Evolutionary conservation across 2,329 filamentous ascomycete genomes (phyloP).

Genomic region (Beauveria medogensis): DNA sequence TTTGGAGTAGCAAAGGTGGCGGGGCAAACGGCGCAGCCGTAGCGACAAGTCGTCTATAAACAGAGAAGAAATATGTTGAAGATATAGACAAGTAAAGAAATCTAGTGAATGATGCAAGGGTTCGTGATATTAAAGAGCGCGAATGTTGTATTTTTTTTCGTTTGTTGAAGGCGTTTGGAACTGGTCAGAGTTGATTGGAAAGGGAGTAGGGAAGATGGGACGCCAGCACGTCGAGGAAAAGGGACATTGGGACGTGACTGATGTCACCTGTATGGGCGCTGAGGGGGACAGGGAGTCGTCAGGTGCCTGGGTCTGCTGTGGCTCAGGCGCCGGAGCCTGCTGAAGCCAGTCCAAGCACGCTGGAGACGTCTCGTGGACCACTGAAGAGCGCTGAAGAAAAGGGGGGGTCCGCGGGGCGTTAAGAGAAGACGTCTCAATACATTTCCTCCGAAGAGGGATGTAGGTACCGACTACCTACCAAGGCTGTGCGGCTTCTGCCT

Average conservation of each 20-base stretch:
- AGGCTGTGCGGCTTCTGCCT: too few relatives aligned
- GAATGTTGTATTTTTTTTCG: neutral
- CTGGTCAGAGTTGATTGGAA: neutral
- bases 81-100: conserved; percentile 2
- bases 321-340: neutral
- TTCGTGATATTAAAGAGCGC: conserved; percentile 5
- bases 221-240: neutral
- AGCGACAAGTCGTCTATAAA: neutral
- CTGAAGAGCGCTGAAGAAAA: neutral
- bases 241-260: conserved; percentile 6
- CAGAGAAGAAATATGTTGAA: neutral
- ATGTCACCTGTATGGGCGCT: conserved; percentile 10
- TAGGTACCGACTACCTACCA: neutral
- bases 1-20: neutral
- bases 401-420: neutral
- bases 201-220: neutral
- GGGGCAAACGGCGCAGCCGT: conserved; percentile 8
- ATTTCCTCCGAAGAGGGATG: neutral
- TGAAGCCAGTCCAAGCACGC: neutral
- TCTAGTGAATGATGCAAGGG: conserved; percentile 2
- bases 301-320: neutral
- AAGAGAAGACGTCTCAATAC: too few relatives aligned
- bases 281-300: neutral
- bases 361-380: neutral
- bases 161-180: neutral